Percentiles rank a stretch among this genome's conserved stretches.
phyloP scores from a whole-genome alignment of 805 yeast genomes.

The Metschnikowia dekortorum region DNA sequence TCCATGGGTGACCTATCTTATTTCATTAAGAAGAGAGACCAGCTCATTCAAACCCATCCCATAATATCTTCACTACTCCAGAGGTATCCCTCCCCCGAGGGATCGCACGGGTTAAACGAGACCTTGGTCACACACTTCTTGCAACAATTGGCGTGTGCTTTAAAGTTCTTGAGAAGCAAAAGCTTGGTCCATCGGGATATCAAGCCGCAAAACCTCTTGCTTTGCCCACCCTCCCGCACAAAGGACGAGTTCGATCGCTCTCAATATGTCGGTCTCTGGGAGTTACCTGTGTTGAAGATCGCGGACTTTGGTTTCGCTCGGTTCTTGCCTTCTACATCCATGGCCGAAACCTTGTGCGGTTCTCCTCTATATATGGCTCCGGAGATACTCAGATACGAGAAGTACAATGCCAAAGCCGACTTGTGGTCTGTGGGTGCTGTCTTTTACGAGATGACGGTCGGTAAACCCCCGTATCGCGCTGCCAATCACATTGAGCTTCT shows the following conservation, averaged over 20 bases:
- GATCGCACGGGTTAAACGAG: slow-evolving; percentile 74
- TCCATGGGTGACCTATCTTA: slow-evolving; percentile 90
- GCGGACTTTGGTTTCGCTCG: slow-evolving; percentile 99
- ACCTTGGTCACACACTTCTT: slow-evolving; percentile 77
- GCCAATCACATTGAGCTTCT: slow-evolving; percentile 86
- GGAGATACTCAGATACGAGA: slow-evolving; percentile 88
- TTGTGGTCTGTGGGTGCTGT: slow-evolving; percentile 98
- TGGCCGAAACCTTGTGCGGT: slow-evolving; percentile 97
- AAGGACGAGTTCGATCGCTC: slow-evolving; percentile 51
- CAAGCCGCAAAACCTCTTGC: slow-evolving; percentile 83
- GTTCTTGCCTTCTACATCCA: slow-evolving; percentile 83
- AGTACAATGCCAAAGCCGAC: slow-evolving; percentile 95
- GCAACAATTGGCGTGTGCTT: slow-evolving; percentile 81
- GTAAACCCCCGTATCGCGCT: slow-evolving; percentile 95
- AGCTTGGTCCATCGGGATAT: slow-evolving; percentile 92
- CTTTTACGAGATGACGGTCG: slow-evolving; percentile 89
- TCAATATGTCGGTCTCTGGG: slow-evolving; percentile 76
- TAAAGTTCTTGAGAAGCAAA: slow-evolving; percentile 73
- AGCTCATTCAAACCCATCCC: slow-evolving; percentile 71
- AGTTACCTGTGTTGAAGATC: slow-evolving; percentile 82
- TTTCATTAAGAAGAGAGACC: slow-evolving; percentile 73
- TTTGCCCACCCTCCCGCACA: slow-evolving; percentile 78
- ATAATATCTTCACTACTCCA: slow-evolving; percentile 69
- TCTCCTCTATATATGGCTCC: slow-evolving; percentile 99
- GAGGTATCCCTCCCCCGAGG: slow-evolving; percentile 78